Evolutionary conservation across 78 protist genomes (phyloP).

Genomic region (Chrysochromulina tobinii): DNA sequence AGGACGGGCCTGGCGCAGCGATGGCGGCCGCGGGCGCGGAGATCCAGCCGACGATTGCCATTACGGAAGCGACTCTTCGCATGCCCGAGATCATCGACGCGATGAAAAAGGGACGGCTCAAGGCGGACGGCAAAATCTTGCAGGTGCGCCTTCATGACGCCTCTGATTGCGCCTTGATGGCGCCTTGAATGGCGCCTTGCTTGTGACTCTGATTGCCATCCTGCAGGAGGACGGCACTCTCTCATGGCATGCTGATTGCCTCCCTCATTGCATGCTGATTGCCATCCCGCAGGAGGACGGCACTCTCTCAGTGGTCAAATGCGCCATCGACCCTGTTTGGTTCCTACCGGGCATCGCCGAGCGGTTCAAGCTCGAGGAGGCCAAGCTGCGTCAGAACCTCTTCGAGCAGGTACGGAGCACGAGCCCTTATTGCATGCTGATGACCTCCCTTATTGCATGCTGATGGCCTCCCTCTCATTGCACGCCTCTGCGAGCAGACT

Average conservation of each 20-base stretch:
- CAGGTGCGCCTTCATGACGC: too few species aligned
- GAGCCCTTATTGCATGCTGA: too few species aligned
- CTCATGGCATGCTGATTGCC: not conserved
- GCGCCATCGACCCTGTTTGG: conserved; percentile 55
- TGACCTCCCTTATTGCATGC: too few species aligned
- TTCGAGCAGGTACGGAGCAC: not conserved
- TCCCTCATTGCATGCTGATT: not conserved
- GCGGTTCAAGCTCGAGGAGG: conserved; percentile 38
- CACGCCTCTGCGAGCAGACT: conserved; percentile 21
- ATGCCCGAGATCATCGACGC: conserved; percentile 33
- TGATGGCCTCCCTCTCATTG: too few species aligned
- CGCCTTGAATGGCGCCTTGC: too few species aligned
- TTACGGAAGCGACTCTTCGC: not conserved
- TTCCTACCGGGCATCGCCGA: conserved; percentile 49
- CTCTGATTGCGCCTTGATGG: too few species aligned
- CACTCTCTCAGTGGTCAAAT: not conserved
- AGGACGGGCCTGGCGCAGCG: not conserved
- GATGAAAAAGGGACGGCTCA: not conserved
- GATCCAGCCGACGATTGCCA: conserved; percentile 47
- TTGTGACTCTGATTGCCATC: too few species aligned
- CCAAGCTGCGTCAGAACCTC: not conserved
- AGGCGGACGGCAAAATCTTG: not conserved
- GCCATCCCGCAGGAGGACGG: not conserved
- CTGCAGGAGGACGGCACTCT: too few species aligned
- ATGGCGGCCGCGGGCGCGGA: not conserved